Evolutionary conservation across 1,139 yeast species (phyloP).

Genomic region (Suhomyces wounanorum): DNA sequence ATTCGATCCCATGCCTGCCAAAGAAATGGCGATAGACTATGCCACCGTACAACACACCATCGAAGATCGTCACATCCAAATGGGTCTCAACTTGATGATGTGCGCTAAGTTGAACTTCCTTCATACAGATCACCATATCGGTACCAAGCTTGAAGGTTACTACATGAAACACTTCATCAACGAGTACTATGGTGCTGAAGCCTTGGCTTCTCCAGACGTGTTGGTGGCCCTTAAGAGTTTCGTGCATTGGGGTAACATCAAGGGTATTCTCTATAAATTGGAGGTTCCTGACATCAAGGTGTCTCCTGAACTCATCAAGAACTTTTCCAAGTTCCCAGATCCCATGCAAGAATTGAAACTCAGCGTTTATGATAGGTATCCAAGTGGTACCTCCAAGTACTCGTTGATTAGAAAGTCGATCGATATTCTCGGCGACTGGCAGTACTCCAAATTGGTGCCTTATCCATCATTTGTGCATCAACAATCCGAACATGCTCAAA

Average conservation of each 20-base stretch:
- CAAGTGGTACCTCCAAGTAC: constrained; percentile 57
- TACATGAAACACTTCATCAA: constrained; percentile 43
- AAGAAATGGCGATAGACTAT: constrained; percentile 34
- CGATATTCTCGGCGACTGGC: constrained; percentile 33
- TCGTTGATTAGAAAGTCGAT: constrained; percentile 45
- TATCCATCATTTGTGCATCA: constrained; percentile 17
- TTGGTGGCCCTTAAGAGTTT: constrained; percentile 54
- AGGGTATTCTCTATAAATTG: constrained; percentile 47
- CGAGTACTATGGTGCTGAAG: constrained; percentile 45
- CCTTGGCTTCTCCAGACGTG: constrained; percentile 43
- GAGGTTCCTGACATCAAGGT: constrained; percentile 44
- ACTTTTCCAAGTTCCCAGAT: constrained; percentile 44
- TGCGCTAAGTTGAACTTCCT: constrained; percentile 55
- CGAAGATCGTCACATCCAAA: constrained; percentile 34
- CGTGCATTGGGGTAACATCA: constrained; percentile 59
- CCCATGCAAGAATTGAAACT: constrained; percentile 44
- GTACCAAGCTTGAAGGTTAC: constrained; percentile 49
- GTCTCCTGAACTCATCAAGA: constrained; percentile 28
- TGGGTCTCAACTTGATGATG: constrained; percentile 47
- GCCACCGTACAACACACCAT: constrained; percentile 22
- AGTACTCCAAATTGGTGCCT: constrained; percentile 30
- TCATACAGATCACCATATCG: constrained; percentile 60
- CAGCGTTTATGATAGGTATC: constrained; percentile 48
- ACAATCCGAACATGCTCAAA: neutral
- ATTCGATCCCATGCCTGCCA: constrained; percentile 30